These are phyloP conservation scores for Crataegus laevigata DNA, from an alignment of 306 rosid genomes.

Conservation along the genomic window DNA sequence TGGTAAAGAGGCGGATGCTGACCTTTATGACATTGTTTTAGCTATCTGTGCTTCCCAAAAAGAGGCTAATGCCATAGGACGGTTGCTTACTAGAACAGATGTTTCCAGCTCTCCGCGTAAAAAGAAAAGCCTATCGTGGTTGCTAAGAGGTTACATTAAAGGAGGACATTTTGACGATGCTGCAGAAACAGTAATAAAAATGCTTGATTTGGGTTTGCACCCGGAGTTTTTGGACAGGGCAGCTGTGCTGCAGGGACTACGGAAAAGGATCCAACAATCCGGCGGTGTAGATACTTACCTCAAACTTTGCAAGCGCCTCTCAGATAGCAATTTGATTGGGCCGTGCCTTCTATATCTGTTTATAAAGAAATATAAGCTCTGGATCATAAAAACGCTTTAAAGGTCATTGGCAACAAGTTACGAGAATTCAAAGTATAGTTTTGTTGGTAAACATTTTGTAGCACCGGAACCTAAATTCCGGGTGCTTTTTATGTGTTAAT, in stretches of 20 bases:
- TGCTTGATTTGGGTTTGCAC: slow-evolving; percentile 64
- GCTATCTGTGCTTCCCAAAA: slow-evolving; percentile 92
- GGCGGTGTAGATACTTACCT: slow-evolving; percentile 57
- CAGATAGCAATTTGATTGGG: slow-evolving; percentile 65
- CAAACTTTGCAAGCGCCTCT: slow-evolving; percentile 72
- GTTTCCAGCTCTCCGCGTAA: slow-evolving; percentile 49
- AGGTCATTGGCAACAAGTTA: slow-evolving; percentile 4
- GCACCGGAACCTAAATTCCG: slow-evolving; percentile 22
- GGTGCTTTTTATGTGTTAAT: slow-evolving; percentile 32
- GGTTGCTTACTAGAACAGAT: slow-evolving; percentile 70
- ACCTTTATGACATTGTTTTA: slow-evolving; percentile 79
- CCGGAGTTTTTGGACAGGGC: slow-evolving; percentile 81
- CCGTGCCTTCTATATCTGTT: slow-evolving; percentile 78
- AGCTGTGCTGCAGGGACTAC: slow-evolving; percentile 78
- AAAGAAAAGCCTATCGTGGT: slow-evolving; percentile 84
- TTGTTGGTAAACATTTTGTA: not conserved
- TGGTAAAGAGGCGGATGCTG: slow-evolving; percentile 81
- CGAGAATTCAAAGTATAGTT: slow-evolving; percentile 8
- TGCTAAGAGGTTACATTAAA: slow-evolving; percentile 82
- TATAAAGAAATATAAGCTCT: slow-evolving; percentile 68
- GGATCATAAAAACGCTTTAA: slow-evolving; percentile 77
- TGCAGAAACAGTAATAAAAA: slow-evolving; percentile 70
- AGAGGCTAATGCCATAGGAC: slow-evolving; percentile 47
- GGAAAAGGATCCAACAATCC: slow-evolving; percentile 54
- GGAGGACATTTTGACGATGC: slow-evolving; percentile 87